Evolutionary conservation across 768 basidiomycete genomes (phyloP).

Genomic region (Neoboletus brunneissimus): DNA sequence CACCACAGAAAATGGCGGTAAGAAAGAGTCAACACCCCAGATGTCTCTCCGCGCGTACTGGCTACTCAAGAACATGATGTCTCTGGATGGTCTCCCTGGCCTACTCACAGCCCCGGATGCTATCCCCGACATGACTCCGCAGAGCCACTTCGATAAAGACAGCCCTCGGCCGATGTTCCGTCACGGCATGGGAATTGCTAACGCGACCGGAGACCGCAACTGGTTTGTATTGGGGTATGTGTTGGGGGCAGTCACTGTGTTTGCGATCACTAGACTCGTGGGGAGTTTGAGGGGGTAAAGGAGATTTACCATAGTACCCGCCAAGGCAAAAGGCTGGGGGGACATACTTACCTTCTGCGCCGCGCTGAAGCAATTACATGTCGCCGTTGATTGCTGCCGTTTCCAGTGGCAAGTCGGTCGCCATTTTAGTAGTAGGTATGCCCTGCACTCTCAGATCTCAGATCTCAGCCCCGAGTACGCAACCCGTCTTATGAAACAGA

Average conservation of each 20-base stretch:
- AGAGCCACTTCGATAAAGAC: conserved; percentile 18
- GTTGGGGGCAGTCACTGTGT: conserved; percentile 12
- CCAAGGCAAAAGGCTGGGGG: not conserved
- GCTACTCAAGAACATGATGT: conserved; percentile 45
- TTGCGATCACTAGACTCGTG: conserved; percentile 4
- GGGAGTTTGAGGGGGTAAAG: not conserved
- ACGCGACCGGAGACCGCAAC: not conserved
- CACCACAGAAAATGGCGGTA: not conserved
- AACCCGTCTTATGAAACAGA: not conserved
- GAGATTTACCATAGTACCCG: not conserved
- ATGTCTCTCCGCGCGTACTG: conserved; percentile 54
- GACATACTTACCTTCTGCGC: not conserved
- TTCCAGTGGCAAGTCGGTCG: not conserved
- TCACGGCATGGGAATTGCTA: not conserved
- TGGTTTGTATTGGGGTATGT: conserved; percentile 20
- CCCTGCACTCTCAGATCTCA: not conserved
- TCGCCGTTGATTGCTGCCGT: not conserved
- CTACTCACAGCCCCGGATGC: conserved; percentile 32
- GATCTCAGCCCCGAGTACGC: not conserved
- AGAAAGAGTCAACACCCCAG: not conserved
- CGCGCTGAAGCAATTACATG: too few species aligned
- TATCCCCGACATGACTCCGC: conserved; percentile 4
- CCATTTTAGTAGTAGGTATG: not conserved
- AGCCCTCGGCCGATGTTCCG: conserved; percentile 13
- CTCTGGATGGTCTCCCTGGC: conserved; percentile 60